phyloP scores from a whole-genome alignment of 2,329 filamentous ascomycete genomes.

The Diaporthe nobilis region DNA sequence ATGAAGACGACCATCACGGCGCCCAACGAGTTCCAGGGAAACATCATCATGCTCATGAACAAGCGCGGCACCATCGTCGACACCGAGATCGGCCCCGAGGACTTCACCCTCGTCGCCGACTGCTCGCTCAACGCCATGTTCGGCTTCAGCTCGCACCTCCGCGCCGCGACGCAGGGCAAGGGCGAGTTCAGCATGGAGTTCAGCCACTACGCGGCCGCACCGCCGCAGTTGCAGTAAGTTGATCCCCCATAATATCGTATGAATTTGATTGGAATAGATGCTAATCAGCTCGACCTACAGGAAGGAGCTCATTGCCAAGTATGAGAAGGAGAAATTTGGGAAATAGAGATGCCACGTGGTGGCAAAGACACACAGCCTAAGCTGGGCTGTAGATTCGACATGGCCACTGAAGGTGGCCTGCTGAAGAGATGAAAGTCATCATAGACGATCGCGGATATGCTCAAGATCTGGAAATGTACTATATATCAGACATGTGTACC shows the following conservation, averaged over 20 bases:
- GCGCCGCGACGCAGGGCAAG: slow-evolving; percentile 96
- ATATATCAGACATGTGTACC: slow-evolving; percentile 22
- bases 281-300: slow-evolving; percentile 50
- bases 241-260: slow-evolving; percentile 31
- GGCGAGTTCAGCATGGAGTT: slow-evolving; percentile 99
- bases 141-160: slow-evolving; percentile 91
- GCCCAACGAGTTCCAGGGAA: slow-evolving; percentile 97
- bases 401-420: background rate
- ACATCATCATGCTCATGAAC: slow-evolving; percentile 94
- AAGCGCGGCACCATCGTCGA: slow-evolving; percentile 97
- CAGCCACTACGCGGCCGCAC: slow-evolving; percentile 91
- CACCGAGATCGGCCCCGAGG: slow-evolving; percentile 92
- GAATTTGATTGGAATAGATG: slow-evolving; percentile 46
- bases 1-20: slow-evolving; percentile 99
- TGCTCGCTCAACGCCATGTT: slow-evolving; percentile 98
- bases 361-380: background rate
- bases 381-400: slow-evolving; percentile 34
- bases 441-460: slow-evolving; percentile 27
- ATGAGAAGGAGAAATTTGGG: slow-evolving; percentile 63
- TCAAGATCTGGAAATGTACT: slow-evolving; percentile 37
- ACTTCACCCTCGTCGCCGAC: slow-evolving; percentile 93
- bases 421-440: background rate
- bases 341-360: slow-evolving; percentile 18
- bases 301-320: slow-evolving; percentile 71
- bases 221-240: slow-evolving; percentile 87